Evolutionary conservation across 1,139 yeast species (phyloP).

Genomic region (Ogataea hybrid): DNA sequence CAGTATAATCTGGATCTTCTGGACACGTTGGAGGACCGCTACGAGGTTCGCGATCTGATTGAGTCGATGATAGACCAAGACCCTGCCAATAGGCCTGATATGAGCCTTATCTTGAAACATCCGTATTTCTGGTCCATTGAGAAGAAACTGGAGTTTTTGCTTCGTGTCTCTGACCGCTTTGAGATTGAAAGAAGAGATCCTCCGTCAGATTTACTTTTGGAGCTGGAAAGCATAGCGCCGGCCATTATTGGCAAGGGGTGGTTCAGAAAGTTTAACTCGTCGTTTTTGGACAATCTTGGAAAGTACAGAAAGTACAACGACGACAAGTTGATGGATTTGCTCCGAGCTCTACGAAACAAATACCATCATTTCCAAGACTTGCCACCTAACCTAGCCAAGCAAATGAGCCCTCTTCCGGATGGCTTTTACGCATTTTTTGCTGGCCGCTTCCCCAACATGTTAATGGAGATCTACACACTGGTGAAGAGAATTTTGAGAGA

Average conservation of each 20-base stretch:
- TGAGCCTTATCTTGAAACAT: constrained; percentile 66
- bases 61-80: constrained; percentile 65
- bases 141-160: constrained; percentile 74
- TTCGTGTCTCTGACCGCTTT: constrained; percentile 87
- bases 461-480: constrained; percentile 72
- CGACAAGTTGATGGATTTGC: constrained; percentile 73
- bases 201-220: constrained; percentile 61
- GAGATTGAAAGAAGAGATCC: constrained; percentile 89
- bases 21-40: constrained; percentile 42
- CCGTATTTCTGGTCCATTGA: constrained; percentile 86
- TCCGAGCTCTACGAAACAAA: constrained; percentile 88
- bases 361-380: constrained; percentile 91
- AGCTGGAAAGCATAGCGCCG: constrained; percentile 56
- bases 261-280: constrained; percentile 68
- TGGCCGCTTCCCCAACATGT: constrained; percentile 68
- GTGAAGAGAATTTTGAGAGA: constrained; percentile 54
- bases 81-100: constrained; percentile 74
- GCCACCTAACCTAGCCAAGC: constrained; percentile 55
- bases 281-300: constrained; percentile 79
- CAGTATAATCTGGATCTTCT: constrained; percentile 52
- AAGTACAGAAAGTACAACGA: constrained; percentile 86
- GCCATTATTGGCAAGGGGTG: constrained; percentile 69
- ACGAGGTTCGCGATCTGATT: constrained; percentile 73
- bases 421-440: constrained; percentile 81
- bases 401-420: constrained; percentile 79